phyloP scores from a whole-genome alignment of 2,329 filamentous ascomycete genomes.

The Sclerotinia trifoliorum region DNA sequence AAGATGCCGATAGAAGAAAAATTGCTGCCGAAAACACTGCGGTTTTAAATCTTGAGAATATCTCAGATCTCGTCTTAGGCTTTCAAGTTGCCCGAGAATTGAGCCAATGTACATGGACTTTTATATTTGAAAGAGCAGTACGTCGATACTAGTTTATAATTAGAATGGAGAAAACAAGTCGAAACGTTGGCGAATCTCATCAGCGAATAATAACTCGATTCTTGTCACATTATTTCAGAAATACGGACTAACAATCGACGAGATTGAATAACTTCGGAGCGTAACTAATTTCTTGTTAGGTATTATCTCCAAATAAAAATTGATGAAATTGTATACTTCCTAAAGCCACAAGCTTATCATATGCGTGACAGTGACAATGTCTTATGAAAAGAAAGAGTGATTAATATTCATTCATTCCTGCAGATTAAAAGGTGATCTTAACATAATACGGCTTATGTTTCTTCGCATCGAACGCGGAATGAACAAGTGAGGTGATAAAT shows the following conservation, averaged over 20 bases:
- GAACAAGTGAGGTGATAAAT: background rate
- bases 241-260: no score
- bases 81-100: background rate
- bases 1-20: background rate
- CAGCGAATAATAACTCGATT: background rate
- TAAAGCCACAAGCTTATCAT: background rate
- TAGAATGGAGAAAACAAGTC: no score
- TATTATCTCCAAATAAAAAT: background rate
- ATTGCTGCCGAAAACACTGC: rapidly evolving
- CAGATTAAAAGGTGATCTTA: background rate
- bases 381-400: background rate
- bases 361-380: background rate
- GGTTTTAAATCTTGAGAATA: background rate
- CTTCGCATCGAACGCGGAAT: background rate
- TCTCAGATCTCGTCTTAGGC: no score
- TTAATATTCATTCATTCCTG: background rate
- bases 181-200: background rate
- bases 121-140: background rate
- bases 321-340: background rate
- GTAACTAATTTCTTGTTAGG: no score
- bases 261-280: no score
- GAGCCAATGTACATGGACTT: background rate
- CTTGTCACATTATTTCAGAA: no score
- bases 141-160: background rate
- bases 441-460: background rate